These are phyloP conservation scores for Porphyrellus cyaneotinctus DNA, from an alignment of 768 basidiomycete genomes.

Conservation along the genomic window DNA sequence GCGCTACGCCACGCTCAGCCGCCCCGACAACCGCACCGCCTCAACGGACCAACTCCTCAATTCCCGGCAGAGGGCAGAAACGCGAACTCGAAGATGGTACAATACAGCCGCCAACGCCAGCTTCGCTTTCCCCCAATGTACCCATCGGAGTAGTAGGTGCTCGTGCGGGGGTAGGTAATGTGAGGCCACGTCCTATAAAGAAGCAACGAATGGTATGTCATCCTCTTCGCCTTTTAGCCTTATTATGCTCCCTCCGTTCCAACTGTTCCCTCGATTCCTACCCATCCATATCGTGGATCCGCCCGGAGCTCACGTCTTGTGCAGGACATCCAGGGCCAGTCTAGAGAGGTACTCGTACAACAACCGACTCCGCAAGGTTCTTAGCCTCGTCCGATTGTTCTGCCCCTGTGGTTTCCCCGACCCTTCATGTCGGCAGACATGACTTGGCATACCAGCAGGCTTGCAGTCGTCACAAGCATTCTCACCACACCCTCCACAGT, in stretches of 20 bases:
- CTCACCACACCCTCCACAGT: constrained; percentile 5
- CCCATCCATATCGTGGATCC: not conserved
- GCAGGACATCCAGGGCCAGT: constrained; percentile 64
- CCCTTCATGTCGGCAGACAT: constrained; percentile 7
- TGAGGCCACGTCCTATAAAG: constrained; percentile 67
- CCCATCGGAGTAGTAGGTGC: constrained; percentile 41
- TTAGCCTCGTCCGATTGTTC: constrained; percentile 22
- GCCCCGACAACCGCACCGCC: constrained; percentile 24
- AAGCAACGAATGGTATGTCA: constrained; percentile 66
- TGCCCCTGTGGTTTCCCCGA: constrained; percentile 1
- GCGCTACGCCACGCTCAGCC: constrained; percentile 30
- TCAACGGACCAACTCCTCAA: constrained; percentile 13
- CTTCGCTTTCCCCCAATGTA: constrained; percentile 20
- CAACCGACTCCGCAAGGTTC: constrained; percentile 74
- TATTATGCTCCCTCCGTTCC: not conserved
- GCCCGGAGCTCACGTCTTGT: constrained; percentile 4
- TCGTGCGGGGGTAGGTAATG: constrained; percentile 54
- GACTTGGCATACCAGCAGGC: constrained; percentile 8
- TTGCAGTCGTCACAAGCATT: constrained; percentile 1
- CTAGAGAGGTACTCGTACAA: constrained; percentile 58
- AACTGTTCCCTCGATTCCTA: no score
- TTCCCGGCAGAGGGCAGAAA: constrained; percentile 31
- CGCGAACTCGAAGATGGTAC: constrained; percentile 29
- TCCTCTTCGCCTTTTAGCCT: not conserved
- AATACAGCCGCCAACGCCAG: constrained; percentile 22